Evolutionary conservation across 1,284 basidiomycete species (phyloP).

Genomic region (Leccinum angustisporum): DNA sequence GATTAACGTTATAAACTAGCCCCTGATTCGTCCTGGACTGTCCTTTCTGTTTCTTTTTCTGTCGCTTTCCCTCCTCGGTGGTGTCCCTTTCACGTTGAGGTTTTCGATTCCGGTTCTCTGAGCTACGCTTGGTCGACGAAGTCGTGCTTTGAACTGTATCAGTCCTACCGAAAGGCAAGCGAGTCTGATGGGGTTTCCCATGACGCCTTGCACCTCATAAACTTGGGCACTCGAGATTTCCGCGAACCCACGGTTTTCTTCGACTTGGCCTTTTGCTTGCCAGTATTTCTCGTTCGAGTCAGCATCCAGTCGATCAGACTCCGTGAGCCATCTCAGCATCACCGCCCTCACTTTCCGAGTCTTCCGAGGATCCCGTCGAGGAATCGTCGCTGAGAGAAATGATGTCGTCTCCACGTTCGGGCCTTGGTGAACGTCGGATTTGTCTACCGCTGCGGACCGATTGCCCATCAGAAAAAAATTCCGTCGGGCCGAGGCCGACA

Average conservation of each 20-base stretch:
- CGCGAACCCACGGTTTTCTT: conserved; percentile 8
- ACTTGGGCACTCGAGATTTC: conserved; percentile 16
- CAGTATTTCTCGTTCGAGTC: conserved; percentile 39
- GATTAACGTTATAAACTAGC: conserved; percentile 25
- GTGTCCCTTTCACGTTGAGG: conserved; percentile 4
- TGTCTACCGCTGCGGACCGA: conserved; percentile 3
- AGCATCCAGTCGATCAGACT: conserved; percentile 62
- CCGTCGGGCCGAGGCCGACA: background rate
- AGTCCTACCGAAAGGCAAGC: conserved; percentile 33
- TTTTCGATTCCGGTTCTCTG: conserved; percentile 5
- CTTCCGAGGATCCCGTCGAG: conserved; percentile 24
- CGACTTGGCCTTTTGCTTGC: conserved; percentile 15
- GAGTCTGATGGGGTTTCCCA: conserved; percentile 39
- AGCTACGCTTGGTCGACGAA: conserved; percentile 7
- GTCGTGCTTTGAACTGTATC: conserved; percentile 6
- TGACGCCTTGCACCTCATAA: conserved; percentile 34
- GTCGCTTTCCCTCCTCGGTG: conserved; percentile 8
- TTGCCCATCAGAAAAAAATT: conserved; percentile 18
- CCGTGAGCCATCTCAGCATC: conserved; percentile 34
- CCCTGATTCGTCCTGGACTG: conserved; percentile 11
- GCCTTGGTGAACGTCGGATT: conserved; percentile 2
- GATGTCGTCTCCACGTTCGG: conserved; percentile 12
- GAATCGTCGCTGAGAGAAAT: conserved; percentile 32
- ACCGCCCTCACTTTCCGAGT: conserved; percentile 23
- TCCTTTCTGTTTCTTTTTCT: conserved; percentile 17